phyloP scores from a whole-genome alignment of 768 basidiomycete genomes.

The Neoboletus magnificus region DNA sequence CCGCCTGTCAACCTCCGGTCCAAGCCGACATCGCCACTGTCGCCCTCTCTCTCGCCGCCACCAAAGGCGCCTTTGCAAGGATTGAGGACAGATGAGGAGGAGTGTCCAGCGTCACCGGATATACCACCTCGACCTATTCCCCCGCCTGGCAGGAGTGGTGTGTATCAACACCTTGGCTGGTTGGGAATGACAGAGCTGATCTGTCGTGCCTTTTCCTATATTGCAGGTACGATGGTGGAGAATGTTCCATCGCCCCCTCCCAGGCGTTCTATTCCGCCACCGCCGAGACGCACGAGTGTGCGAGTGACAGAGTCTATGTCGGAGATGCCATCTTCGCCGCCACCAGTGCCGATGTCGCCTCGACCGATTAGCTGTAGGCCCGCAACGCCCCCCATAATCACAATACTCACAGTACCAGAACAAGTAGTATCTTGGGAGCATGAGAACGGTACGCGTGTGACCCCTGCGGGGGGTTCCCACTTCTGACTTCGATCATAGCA shows the following conservation, averaged over 20 bases:
- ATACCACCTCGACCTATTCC: slow-evolving; percentile 30
- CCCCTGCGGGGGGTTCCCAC: not conserved
- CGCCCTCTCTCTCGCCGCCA: slow-evolving; percentile 17
- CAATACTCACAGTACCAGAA: slow-evolving; percentile 12
- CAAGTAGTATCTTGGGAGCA: slow-evolving; percentile 1
- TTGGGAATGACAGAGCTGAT: not conserved
- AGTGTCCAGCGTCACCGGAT: slow-evolving; percentile 28
- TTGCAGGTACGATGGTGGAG: slow-evolving; percentile 14
- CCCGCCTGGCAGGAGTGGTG: slow-evolving; percentile 30
- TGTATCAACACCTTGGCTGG: not conserved
- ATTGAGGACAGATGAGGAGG: slow-evolving; percentile 21
- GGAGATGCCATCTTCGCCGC: slow-evolving; percentile 17
- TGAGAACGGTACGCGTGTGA: slow-evolving; percentile 7
- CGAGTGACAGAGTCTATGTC: slow-evolving; percentile 5
- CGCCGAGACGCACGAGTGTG: slow-evolving; percentile 24
- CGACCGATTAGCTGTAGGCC: slow-evolving; percentile 14
- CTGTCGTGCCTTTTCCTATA: not conserved
- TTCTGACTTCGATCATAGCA: not conserved
- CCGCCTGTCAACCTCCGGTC: slow-evolving; percentile 31
- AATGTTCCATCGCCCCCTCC: slow-evolving; percentile 8
- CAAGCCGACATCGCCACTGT: slow-evolving; percentile 15
- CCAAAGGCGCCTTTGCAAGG: slow-evolving; percentile 7
- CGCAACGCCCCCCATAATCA: slow-evolving; percentile 25
- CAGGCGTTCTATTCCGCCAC: slow-evolving; percentile 22
- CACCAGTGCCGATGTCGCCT: slow-evolving; percentile 17